A percentile compares a stretch with the other conserved stretches of the same genome.
Conservation (phyloP, 2,329 filamentous ascomycete species). For the Aspergillus sp. region DNA sequence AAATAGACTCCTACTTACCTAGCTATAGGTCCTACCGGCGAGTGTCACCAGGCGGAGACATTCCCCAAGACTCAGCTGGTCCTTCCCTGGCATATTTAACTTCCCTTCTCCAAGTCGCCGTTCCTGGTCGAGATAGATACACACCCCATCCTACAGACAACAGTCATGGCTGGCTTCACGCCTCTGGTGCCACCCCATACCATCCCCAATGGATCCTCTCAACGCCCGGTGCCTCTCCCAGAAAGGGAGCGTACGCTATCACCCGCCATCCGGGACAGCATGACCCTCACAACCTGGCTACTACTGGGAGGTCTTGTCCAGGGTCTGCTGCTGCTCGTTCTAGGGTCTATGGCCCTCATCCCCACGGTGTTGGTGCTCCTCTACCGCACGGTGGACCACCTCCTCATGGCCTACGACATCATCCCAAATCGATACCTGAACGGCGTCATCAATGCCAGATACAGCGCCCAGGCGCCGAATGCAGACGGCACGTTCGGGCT, state of each 20-base stretch:
- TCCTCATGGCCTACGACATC: slow-evolving; percentile 31
- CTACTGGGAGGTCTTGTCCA: slow-evolving; percentile 40
- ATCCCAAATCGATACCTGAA: slow-evolving; percentile 40
- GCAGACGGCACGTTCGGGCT: slow-evolving; percentile 33
- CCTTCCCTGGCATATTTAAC: too few species aligned
- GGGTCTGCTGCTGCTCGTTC: slow-evolving; percentile 29
- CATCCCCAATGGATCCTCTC: neutral
- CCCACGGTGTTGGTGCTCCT: slow-evolving; percentile 33
- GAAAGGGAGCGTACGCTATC: neutral
- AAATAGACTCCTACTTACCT: too few species aligned
- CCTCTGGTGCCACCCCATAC: neutral
- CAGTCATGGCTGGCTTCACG: slow-evolving; percentile 3
- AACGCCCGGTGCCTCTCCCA: neutral
- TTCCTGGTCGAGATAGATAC: too few species aligned
- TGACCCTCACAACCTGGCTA: slow-evolving; percentile 42
- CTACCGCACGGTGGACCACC: slow-evolving; percentile 30
- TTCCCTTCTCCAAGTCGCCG: too few species aligned
- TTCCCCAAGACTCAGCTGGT: too few species aligned
- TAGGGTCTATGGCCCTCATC: slow-evolving; percentile 30
- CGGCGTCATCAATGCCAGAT: slow-evolving; percentile 32
- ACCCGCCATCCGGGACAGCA: slow-evolving; percentile 28
- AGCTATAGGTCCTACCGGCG: too few species aligned
- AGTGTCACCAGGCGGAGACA: too few species aligned
- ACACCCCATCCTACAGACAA: too few species aligned
- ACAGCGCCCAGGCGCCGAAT: slow-evolving; percentile 39